Conservation (phyloP, 139 green algal species). For the Chlorella sp. region DNA sequence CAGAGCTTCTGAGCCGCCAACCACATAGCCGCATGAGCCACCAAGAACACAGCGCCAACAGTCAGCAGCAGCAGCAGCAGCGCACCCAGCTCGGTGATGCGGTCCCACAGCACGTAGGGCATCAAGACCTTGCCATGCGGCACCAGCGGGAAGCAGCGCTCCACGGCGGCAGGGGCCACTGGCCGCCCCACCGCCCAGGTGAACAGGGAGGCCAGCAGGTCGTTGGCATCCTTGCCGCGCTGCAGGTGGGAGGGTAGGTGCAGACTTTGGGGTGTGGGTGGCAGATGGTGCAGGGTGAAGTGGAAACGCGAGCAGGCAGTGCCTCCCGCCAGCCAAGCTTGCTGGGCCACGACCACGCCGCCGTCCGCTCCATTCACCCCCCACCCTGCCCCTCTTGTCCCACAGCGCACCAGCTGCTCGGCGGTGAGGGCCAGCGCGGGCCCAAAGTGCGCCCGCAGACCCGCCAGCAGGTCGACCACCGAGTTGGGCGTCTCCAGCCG, state of each 20-base stretch:
- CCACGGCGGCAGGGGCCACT: not conserved
- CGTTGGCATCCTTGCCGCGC: slow-evolving; percentile 28
- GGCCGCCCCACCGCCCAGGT: slow-evolving; percentile 15
- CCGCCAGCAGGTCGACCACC: slow-evolving; percentile 27
- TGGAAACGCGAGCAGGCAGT: no score
- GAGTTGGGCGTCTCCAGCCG: slow-evolving; percentile 36
- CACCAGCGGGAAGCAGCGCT: slow-evolving; percentile 42
- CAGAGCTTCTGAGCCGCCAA: no score
- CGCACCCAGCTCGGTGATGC: slow-evolving; percentile 25
- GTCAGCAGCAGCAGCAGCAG: not conserved
- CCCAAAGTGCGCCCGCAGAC: slow-evolving; percentile 21
- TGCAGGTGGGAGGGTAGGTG: slow-evolving; percentile 5
- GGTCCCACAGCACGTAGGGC: slow-evolving; percentile 30
- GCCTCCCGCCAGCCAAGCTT: no score
- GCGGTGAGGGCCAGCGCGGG: slow-evolving; percentile 16
- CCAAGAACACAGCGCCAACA: not conserved
- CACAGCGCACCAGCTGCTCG: slow-evolving; percentile 31
- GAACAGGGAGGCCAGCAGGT: slow-evolving; percentile 31
- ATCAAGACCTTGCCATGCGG: slow-evolving; percentile 32
- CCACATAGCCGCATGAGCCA: no score
- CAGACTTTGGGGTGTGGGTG: not conserved
- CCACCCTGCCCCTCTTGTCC: no score
- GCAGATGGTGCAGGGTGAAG: no score
- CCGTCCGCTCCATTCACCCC: no score
- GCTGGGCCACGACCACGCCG: no score